Base-by-base conservation (phyloP, 495 filamentous ascomycete genomes). In the Recurvomyces mirabilis region DNA sequence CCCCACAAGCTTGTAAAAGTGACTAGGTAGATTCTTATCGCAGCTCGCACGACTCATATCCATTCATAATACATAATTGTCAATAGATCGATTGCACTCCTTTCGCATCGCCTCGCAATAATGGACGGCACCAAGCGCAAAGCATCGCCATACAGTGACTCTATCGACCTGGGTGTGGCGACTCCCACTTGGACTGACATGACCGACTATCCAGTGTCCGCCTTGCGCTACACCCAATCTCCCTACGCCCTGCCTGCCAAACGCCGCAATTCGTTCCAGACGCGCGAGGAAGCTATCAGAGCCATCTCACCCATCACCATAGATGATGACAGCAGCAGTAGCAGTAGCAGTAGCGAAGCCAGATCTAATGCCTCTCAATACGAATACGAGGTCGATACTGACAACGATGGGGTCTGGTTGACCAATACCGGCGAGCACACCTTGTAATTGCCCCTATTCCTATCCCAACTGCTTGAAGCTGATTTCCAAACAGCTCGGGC, bases 71-170 rank as follows among this genome's bases (percentile, higher is more conserved):
- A 30, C 26, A 30, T 35, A 5, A 11, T 35, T 17, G 15, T 5
- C 15, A n/a, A n/a, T n/a, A n/a, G n/a, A n/a, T n/a, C n/a, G n/a
- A n/a, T n/a, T n/a, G n/a, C n/a, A n/a, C n/a, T n/a, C n/a, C n/a
- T n/a, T 17, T 35, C 32, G 32, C 32, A 35, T 11, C 5, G 5
- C 15, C 18, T 6, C 32, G 7, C 15, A 6, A 37, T 3, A 13
- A 44, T 44, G 41, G 31, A 36, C 31, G 20, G 30, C 31, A 36
- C 41, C 12, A 44, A 36, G 21, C 29, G 20, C 9, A 22, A n/a
- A n/a, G n/a, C n/a, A n/a, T n/a, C n/a, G n/a, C 31, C 17, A 4
- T 20, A 29, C 18, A 11, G 5, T 13, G n/a, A 13, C 2, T 31
- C 31, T 11, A 44, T 44, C 12, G 41, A 44, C 19, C 18, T 44